Conservation (phyloP, 176 grass and related monocot species). For the Secale cereale region DNA sequence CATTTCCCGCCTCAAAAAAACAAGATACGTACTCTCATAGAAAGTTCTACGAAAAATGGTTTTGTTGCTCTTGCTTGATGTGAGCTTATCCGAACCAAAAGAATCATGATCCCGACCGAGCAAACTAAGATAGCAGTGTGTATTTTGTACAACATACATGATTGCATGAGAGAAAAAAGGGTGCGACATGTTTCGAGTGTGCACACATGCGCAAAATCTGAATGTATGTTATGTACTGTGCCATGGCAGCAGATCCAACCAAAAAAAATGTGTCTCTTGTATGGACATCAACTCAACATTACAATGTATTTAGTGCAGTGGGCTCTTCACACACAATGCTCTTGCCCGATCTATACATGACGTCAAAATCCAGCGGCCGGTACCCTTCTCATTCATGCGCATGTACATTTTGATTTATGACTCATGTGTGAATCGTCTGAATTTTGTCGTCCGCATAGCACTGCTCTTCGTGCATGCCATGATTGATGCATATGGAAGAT, state of each 20-base stretch:
- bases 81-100: slow-evolving; percentile 29
- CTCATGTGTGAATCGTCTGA: too few relatives aligned
- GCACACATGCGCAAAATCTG: background rate
- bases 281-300: background rate
- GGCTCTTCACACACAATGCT: background rate
- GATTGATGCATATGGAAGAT: too few relatives aligned
- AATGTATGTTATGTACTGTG: background rate
- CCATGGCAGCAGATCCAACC: background rate
- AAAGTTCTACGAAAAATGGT: background rate
- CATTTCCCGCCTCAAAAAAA: background rate
- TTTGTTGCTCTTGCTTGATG: background rate
- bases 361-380: too few relatives aligned
- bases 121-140: background rate
- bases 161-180: background rate
- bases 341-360: too few relatives aligned
- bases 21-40: background rate
- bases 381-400: too few relatives aligned
- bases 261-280: background rate
- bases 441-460: too few relatives aligned
- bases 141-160: slow-evolving; percentile 2
- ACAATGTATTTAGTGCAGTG: background rate
- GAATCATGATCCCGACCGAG: background rate
- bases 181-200: slow-evolving; percentile 3
- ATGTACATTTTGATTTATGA: too few relatives aligned
- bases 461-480: background rate